A percentile compares a stretch with the other conserved stretches of the same genome.
phyloP scores from a whole-genome alignment of 2,329 filamentous ascomycete species.

The Blastomyces gilchristii region DNA sequence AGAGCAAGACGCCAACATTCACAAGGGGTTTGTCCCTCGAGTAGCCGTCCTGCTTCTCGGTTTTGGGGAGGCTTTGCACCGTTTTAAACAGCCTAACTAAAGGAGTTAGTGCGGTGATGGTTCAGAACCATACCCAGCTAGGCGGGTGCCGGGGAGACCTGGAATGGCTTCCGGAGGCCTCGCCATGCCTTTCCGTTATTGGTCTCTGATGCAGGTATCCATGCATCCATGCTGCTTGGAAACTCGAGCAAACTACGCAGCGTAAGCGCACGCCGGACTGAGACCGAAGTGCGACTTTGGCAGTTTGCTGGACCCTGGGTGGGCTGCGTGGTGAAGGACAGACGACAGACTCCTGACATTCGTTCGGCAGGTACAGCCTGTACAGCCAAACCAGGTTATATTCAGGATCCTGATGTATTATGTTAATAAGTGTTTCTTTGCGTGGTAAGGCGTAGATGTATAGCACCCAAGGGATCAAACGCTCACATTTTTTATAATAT shows the following conservation, averaged over 20 bases:
- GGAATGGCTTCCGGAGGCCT: background rate
- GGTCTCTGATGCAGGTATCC: background rate
- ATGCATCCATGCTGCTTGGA: slow-evolving; percentile 7
- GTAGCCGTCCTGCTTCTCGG: background rate
- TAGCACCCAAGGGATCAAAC: background rate
- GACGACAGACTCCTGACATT: too few relatives aligned
- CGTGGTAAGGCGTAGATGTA: background rate
- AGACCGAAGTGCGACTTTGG: background rate
- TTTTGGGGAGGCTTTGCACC: background rate
- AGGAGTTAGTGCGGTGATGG: slow-evolving; percentile 1
- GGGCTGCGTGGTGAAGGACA: too few relatives aligned
- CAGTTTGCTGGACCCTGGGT: background rate
- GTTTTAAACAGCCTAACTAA: background rate
- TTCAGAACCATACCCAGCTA: slow-evolving; percentile 4
- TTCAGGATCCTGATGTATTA: background rate
- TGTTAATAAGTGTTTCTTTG: background rate
- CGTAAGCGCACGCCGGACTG: background rate
- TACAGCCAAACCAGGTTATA: background rate
- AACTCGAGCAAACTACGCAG: background rate
- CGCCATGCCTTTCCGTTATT: background rate
- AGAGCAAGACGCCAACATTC: background rate
- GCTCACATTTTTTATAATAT: background rate
- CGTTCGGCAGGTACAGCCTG: too few relatives aligned
- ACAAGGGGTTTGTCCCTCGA: background rate
- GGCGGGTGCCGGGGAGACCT: slow-evolving; percentile 6